These are phyloP conservation scores for Leucosporidium creatinivorum DNA, from an alignment of 768 basidiomycete genomes.

Conservation along the genomic window DNA sequence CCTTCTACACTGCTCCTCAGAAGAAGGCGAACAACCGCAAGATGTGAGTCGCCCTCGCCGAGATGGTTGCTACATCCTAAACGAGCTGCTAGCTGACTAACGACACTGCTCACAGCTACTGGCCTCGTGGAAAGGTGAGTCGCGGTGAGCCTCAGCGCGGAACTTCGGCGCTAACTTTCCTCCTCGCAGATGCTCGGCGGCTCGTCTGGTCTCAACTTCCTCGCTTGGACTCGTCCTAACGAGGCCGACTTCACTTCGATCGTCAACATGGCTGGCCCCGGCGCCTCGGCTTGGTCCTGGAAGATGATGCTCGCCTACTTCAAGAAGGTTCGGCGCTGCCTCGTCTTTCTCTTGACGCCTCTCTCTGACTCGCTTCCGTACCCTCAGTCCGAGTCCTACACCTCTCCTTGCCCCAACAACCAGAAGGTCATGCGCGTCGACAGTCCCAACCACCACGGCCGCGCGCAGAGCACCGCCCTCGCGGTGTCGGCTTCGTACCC, in stretches of 20 bases:
- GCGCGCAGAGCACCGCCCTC: neutral
- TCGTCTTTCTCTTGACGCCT: neutral
- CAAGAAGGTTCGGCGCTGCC: neutral
- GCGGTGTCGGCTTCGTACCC: constrained; percentile 3
- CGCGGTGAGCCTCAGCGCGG: too few relatives aligned
- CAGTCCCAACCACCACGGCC: neutral
- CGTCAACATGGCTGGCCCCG: neutral
- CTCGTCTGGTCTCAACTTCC: neutral
- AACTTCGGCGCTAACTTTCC: too few relatives aligned
- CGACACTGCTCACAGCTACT: too few relatives aligned
- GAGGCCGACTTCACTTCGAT: neutral
- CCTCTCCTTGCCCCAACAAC: neutral
- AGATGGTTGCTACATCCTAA: neutral
- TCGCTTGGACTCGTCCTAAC: constrained; percentile 1
- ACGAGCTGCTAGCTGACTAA: too few relatives aligned
- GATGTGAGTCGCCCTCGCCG: neutral
- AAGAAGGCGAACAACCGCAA: neutral
- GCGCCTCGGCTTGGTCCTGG: neutral
- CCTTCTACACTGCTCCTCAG: neutral
- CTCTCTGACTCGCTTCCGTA: neutral
- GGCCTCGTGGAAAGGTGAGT: too few relatives aligned
- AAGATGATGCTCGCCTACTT: neutral
- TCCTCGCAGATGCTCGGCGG: neutral
- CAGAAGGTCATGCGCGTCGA: neutral
- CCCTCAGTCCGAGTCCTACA: neutral